Evolutionary conservation across 2,329 filamentous ascomycete species (phyloP).

Genomic region (Fusarium aywerte): DNA sequence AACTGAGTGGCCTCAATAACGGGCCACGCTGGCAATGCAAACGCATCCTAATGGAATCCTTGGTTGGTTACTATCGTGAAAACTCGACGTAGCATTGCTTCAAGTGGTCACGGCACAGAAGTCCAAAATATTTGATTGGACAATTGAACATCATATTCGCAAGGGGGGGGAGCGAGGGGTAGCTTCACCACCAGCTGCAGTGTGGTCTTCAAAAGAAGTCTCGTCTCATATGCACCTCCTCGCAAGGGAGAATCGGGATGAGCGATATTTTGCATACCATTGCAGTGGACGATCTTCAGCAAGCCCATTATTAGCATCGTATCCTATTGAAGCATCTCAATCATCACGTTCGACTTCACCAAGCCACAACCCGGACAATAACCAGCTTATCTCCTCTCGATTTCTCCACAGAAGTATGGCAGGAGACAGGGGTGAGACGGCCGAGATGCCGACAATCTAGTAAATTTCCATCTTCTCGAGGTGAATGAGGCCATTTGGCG

Average conservation of each 20-base stretch:
- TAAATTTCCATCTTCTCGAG: slow-evolving; percentile 64
- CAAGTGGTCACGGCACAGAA: slow-evolving; percentile 23
- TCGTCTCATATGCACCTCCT: slow-evolving; percentile 31
- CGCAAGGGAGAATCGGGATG: slow-evolving; percentile 34
- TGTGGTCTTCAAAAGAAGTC: slow-evolving; percentile 17
- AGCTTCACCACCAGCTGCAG: slow-evolving; percentile 23
- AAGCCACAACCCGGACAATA: slow-evolving; percentile 35
- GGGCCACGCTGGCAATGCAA: slow-evolving; percentile 43
- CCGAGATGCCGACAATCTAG: slow-evolving; percentile 32
- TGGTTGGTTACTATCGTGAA: slow-evolving; percentile 15
- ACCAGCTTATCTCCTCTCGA: slow-evolving; percentile 4
- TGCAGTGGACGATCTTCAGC: slow-evolving; percentile 7
- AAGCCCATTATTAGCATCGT: background rate
- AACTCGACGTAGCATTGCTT: slow-evolving; percentile 30
- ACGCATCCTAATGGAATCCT: slow-evolving; percentile 34
- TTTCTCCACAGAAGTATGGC: slow-evolving; percentile 30
- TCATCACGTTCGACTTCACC: slow-evolving; percentile 16
- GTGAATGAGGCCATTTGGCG: slow-evolving; percentile 72
- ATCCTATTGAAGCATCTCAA: slow-evolving; percentile 11
- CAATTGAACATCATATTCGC: slow-evolving; percentile 26
- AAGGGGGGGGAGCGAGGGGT: slow-evolving; percentile 32
- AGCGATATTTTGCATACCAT: slow-evolving; percentile 27
- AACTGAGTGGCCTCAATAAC: slow-evolving; percentile 39
- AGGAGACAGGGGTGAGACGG: slow-evolving; percentile 18
- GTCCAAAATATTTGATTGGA: slow-evolving; percentile 34